phyloP scores from a whole-genome alignment of 108 stramenopile genomes.

The Cyclotella kingstonii region DNA sequence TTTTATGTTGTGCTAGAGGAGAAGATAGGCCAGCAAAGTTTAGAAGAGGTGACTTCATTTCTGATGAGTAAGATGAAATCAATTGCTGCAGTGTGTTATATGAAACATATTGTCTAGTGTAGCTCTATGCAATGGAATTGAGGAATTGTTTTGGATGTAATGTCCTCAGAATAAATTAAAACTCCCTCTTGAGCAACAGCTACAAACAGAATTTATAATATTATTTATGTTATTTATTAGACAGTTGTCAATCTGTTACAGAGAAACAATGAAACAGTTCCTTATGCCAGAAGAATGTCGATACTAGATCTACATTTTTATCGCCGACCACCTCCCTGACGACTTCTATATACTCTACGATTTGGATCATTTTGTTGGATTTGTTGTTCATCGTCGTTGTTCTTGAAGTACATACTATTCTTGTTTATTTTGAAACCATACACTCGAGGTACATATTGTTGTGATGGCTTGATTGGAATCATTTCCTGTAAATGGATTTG shows the following conservation, averaged over 20 bases:
- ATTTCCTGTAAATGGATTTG: constrained; percentile 55
- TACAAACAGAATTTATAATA: too few species aligned
- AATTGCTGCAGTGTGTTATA: too few species aligned
- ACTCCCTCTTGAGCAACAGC: too few species aligned
- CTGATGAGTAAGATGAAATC: too few species aligned
- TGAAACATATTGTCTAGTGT: too few species aligned
- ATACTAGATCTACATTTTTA: neutral
- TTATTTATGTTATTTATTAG: neutral
- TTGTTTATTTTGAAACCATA: constrained; percentile 96
- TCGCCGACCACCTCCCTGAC: constrained; percentile 39
- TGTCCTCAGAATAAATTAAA: too few species aligned
- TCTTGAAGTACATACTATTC: constrained; percentile 77
- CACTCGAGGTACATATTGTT: constrained; percentile 88
- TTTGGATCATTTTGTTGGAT: constrained; percentile 31
- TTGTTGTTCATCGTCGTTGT: constrained; percentile 53
- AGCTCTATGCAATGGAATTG: too few species aligned
- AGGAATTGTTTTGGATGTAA: too few species aligned
- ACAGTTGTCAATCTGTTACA: neutral
- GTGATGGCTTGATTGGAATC: constrained; percentile 75
- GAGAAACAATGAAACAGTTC: neutral
- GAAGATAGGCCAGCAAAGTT: too few species aligned
- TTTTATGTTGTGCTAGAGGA: too few species aligned
- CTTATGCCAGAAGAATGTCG: neutral
- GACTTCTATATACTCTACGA: constrained; percentile 37
- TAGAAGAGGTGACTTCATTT: too few species aligned